Percentiles rank a stretch among this genome's conserved stretches.
Conservation (phyloP, 768 basidiomycete genomes). For the Leccinum barrowsii region DNA sequence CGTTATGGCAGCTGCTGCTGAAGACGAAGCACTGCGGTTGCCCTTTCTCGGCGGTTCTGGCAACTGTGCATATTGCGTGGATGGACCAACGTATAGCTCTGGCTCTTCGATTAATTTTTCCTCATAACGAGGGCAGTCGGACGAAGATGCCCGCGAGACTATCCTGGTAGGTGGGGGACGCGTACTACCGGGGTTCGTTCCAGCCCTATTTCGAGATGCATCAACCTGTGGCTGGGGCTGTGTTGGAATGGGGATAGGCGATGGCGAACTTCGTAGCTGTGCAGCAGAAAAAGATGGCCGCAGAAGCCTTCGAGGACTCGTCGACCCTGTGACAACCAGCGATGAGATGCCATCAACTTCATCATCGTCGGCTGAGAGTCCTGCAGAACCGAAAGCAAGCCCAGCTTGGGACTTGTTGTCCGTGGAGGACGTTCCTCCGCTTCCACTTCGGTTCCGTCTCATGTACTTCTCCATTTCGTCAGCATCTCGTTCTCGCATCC, state of each 20-base stretch:
- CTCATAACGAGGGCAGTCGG: constrained; percentile 42
- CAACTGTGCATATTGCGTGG: constrained; percentile 67
- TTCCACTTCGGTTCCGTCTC: constrained; percentile 78
- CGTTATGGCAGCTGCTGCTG: constrained; percentile 46
- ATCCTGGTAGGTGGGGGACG: constrained; percentile 40
- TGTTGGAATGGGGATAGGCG: constrained; percentile 31
- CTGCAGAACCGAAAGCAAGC: constrained; percentile 43
- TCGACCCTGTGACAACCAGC: constrained; percentile 46
- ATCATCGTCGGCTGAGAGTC: constrained; percentile 52
- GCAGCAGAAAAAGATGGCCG: constrained; percentile 78
- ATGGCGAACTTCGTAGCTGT: constrained; percentile 58
- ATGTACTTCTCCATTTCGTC: constrained; percentile 87
- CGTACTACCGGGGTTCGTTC: constrained; percentile 56
- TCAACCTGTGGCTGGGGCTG: constrained; percentile 42
- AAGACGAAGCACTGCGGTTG: constrained; percentile 35
- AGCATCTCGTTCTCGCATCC: constrained; percentile 80
- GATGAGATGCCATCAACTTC: constrained; percentile 48
- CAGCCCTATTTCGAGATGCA: constrained; percentile 52
- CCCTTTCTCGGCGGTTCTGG: constrained; percentile 60
- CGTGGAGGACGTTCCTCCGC: constrained; percentile 68
- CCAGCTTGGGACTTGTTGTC: constrained; percentile 64
- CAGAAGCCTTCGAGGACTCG: constrained; percentile 55
- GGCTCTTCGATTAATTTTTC: constrained; percentile 41
- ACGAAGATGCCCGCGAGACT: constrained; percentile 55
- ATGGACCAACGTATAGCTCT: constrained; percentile 58